Conservation (phyloP, 1,284 basidiomycete genomes). For the Trichosporon inkin region DNA sequence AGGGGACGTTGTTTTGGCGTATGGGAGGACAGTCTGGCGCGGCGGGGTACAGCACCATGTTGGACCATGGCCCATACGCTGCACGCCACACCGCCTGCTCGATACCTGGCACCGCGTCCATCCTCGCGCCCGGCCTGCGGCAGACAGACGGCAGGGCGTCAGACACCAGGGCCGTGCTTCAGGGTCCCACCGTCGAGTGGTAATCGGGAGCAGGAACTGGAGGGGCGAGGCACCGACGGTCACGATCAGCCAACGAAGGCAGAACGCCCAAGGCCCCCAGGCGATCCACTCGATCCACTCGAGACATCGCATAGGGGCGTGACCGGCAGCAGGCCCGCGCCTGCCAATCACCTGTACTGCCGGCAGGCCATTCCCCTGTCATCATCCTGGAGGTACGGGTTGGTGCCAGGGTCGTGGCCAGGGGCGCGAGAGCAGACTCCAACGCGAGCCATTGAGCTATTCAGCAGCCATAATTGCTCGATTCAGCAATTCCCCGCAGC, state of each 20-base stretch:
- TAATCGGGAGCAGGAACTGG: conserved; percentile 1
- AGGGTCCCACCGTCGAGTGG: not conserved
- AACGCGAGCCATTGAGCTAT: not conserved
- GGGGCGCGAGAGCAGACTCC: not conserved
- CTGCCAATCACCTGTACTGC: not conserved
- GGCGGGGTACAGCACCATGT: too few species aligned
- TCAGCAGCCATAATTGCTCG: not conserved
- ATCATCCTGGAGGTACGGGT: too few species aligned
- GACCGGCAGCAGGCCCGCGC: not conserved
- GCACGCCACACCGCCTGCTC: too few species aligned
- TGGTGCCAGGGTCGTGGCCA: too few species aligned
- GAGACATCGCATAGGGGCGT: not conserved
- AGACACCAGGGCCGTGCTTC: not conserved
- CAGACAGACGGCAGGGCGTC: not conserved
- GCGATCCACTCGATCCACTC: conserved; percentile 2
- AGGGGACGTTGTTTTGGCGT: too few species aligned
- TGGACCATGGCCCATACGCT: too few species aligned
- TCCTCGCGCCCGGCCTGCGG: too few species aligned
- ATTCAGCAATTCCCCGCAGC: not conserved
- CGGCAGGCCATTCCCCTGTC: not conserved
- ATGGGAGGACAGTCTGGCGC: too few species aligned
- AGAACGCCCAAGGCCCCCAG: not conserved
- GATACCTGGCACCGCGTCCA: too few species aligned
- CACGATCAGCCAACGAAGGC: not conserved
- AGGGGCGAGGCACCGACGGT: not conserved